Percentiles rank a stretch among this genome's conserved stretches.
phyloP scores from a whole-genome alignment of 805 yeast genomes.

The Saccharomycopsis schoenii region DNA sequence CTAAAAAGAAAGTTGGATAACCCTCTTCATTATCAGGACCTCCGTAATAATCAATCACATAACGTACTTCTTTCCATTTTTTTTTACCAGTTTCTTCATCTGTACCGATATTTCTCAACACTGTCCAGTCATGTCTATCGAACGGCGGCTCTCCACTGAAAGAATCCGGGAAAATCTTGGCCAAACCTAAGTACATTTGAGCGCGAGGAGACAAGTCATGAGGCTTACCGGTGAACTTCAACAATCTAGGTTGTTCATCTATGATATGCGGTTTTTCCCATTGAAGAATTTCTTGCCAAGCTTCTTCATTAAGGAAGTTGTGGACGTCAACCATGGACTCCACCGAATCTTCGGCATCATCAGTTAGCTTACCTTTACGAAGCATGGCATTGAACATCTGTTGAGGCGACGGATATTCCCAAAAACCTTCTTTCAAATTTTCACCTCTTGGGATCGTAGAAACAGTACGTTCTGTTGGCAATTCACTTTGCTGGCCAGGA shows the following conservation, averaged over 20 bases:
- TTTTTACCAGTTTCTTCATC: slow-evolving; percentile 25
- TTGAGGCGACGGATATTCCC: slow-evolving; percentile 99
- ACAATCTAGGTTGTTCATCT: slow-evolving; percentile 59
- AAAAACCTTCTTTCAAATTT: slow-evolving; percentile 52
- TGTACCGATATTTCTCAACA: slow-evolving; percentile 50
- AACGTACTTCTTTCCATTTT: slow-evolving; percentile 66
- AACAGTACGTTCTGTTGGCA: slow-evolving; percentile 76
- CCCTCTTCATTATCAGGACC: slow-evolving; percentile 85
- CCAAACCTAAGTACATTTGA: slow-evolving; percentile 49
- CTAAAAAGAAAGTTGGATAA: slow-evolving; percentile 83
- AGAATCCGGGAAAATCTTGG: slow-evolving; percentile 59
- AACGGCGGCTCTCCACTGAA: slow-evolving; percentile 82
- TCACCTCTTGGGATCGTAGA: slow-evolving; percentile 85
- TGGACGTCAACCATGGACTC: slow-evolving; percentile 96
- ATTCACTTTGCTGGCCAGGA: slow-evolving; percentile 68
- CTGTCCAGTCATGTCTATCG: slow-evolving; percentile 98
- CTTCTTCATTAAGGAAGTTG: slow-evolving; percentile 92
- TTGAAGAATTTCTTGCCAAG: slow-evolving; percentile 86
- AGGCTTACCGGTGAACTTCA: slow-evolving; percentile 88
- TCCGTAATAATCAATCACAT: slow-evolving; percentile 92
- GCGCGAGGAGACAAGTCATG: slow-evolving; percentile 84
- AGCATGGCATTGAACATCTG: slow-evolving; percentile 98
- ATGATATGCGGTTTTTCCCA: slow-evolving; percentile 79
- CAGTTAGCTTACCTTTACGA: slow-evolving; percentile 82
- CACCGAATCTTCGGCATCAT: slow-evolving; percentile 89